Base-by-base conservation (phyloP, 2,329 filamentous ascomycete species). In the Cadophora gregata region DNA sequence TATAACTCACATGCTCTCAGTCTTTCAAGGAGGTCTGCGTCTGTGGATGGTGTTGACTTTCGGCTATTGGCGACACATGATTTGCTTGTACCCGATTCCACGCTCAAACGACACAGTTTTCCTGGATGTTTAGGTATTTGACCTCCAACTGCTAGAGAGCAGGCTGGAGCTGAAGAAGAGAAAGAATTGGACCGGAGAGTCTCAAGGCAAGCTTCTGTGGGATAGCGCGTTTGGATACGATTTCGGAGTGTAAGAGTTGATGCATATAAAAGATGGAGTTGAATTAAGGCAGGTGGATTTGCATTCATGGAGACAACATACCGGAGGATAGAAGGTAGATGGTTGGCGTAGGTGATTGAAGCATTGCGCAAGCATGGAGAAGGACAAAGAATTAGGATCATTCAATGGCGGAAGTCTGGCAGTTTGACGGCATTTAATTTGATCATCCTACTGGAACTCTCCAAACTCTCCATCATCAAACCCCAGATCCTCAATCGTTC, bases 381-480 rank as follows among this genome's bases (percentile, higher is more conserved):
- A 24, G 47, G n/a, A 25, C 6, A 5, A 55, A 8, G 16, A 4
- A 19, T 5, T 31, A 21, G 9, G 5, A 4, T 42, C 38, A 42
- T 5, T 19, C 8, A 16, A 16, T 1, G 38, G 19, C 16, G 38
- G 12, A 42, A 16, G 38, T 2, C 16, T 19, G 1, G 38, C 38
- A 42, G 4, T 63, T 55, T 31, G 2, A 45, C 48, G 25, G 25
- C 16, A 25, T 63, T 42, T 47, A 14, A 31, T 31, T 56, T 55
- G 24, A 5, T 56, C 36, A 55, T 27, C 4, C 61, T 71, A 78
- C 65, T 78, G 76, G 80, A 96, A 96, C 79, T 96, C 93, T 24
- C 92, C 93, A 85, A 93, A 94, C 75, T 95, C 90, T 1, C 93
- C 93, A 77, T 97, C 92, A 75, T 96, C 93, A 74, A 96, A 96